Evolutionary conservation across 345 rosid genomes (phyloP).

Genomic region (Eucalyptus camaldulensis): DNA sequence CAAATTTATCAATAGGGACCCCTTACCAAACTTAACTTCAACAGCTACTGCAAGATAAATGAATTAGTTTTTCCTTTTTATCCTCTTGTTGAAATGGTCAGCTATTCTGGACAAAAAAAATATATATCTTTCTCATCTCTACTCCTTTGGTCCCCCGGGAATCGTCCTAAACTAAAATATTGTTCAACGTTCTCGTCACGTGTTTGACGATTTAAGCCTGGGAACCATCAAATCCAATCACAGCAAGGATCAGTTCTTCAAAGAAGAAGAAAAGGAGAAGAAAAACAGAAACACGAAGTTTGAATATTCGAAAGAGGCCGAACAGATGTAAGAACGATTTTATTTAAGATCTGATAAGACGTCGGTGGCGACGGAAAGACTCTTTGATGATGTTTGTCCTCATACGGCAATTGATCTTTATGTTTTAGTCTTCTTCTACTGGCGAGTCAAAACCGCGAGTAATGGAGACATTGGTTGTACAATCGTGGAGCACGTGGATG

Average conservation of each 20-base stretch:
- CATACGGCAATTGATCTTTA: background rate
- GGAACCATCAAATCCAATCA: background rate
- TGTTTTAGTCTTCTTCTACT: background rate
- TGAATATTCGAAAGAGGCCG: background rate
- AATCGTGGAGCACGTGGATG: background rate
- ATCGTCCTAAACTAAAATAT: background rate
- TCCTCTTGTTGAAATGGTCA: background rate
- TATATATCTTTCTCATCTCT: background rate
- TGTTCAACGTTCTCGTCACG: background rate
- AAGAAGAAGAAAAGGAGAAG: background rate
- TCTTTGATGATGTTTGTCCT: background rate
- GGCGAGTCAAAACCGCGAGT: background rate
- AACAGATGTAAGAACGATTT: background rate
- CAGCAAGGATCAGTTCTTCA: background rate
- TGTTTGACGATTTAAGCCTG: background rate
- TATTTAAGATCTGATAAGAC: background rate
- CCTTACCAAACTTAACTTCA: background rate
- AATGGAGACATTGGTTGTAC: background rate
- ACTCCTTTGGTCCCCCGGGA: background rate
- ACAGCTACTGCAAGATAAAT: background rate
- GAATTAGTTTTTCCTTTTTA: background rate
- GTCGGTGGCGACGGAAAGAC: background rate
- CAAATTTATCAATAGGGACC: background rate
- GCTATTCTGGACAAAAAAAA: background rate
- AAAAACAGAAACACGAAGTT: background rate